Percentiles rank a stretch among this genome's conserved stretches.
Evolutionary conservation across 768 basidiomycete genomes (phyloP).

Genomic region (Boletus bicolor): DNA sequence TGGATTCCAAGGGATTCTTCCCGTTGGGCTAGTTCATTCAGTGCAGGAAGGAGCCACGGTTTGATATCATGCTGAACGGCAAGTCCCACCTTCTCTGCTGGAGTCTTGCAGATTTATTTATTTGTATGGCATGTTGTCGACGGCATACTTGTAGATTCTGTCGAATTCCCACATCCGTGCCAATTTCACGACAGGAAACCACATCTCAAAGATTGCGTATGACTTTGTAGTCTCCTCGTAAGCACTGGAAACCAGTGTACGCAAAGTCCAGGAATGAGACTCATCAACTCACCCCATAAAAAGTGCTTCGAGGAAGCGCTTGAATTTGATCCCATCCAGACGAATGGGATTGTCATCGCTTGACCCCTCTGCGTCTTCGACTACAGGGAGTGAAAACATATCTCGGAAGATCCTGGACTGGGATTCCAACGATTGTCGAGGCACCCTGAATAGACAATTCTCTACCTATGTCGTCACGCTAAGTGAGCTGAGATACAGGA

Average conservation of each 20-base stretch:
- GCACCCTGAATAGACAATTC: slow-evolving; percentile 26
- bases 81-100: slow-evolving; percentile 30
- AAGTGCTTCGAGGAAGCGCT: slow-evolving; percentile 23
- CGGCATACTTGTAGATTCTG: slow-evolving; percentile 28
- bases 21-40: slow-evolving; percentile 19
- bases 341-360: slow-evolving; percentile 23
- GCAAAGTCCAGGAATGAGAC: neutral
- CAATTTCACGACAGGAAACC: slow-evolving; percentile 40
- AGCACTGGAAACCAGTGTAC: neutral
- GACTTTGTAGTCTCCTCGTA: neutral
- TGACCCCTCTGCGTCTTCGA: slow-evolving; percentile 15
- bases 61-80: slow-evolving; percentile 31
- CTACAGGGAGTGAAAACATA: slow-evolving; percentile 23
- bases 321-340: slow-evolving; percentile 25
- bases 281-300: slow-evolving; percentile 11
- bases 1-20: slow-evolving; percentile 15
- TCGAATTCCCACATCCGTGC: slow-evolving; percentile 39
- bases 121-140: slow-evolving; percentile 26
- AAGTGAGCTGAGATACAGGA: neutral
- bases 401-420: slow-evolving; percentile 26
- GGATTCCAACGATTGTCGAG: slow-evolving; percentile 21
- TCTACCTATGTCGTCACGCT: slow-evolving; percentile 22
- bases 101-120: neutral
- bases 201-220: slow-evolving; percentile 22
- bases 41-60: slow-evolving; percentile 33